A percentile compares a stretch with the other conserved stretches of the same genome.
These are phyloP conservation scores for Trypanosoma rangeli DNA, from an alignment of 208 protist species.

Conservation along the genomic window DNA sequence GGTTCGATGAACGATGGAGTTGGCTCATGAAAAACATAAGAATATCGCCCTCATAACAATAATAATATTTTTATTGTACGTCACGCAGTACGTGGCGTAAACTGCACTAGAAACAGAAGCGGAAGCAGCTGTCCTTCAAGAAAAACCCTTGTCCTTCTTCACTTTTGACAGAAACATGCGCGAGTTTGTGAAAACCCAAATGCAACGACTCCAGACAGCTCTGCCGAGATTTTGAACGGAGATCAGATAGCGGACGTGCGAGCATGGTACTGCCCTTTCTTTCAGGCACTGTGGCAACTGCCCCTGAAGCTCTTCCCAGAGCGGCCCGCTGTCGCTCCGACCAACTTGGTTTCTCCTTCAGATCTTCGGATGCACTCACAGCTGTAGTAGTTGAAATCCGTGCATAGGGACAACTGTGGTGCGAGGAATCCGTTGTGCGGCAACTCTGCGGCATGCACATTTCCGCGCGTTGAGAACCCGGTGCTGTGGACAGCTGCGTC, in stretches of 20 bases:
- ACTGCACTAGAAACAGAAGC: background rate
- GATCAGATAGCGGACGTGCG: conserved; percentile 10
- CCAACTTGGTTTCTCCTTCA: background rate
- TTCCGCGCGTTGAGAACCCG: background rate
- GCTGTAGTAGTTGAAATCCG: background rate
- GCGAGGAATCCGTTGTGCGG: conserved; percentile 15
- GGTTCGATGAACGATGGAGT: conserved; percentile 27
- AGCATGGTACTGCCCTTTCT: conserved; percentile 12
- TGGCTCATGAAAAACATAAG: conserved; percentile 47
- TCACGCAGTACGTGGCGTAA: background rate
- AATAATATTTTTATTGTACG: conserved; percentile 33
- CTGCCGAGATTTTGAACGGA: conserved; percentile 7
- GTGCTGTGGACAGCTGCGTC: conserved; percentile 10
- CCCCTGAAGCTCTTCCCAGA: background rate
- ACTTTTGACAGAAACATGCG: background rate
- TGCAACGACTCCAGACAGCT: background rate
- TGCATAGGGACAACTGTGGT: conserved; percentile 16
- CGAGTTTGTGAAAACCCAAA: background rate
- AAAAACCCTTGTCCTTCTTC: background rate
- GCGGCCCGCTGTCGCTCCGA: background rate
- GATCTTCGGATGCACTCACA: background rate
- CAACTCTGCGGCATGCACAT: conserved; percentile 10
- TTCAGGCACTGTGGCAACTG: background rate
- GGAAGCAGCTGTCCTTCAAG: background rate
- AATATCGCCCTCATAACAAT: conserved; percentile 40